These are phyloP conservation scores for Potentilla sterilis DNA, from an alignment of 306 rosid species.

Conservation along the genomic window DNA sequence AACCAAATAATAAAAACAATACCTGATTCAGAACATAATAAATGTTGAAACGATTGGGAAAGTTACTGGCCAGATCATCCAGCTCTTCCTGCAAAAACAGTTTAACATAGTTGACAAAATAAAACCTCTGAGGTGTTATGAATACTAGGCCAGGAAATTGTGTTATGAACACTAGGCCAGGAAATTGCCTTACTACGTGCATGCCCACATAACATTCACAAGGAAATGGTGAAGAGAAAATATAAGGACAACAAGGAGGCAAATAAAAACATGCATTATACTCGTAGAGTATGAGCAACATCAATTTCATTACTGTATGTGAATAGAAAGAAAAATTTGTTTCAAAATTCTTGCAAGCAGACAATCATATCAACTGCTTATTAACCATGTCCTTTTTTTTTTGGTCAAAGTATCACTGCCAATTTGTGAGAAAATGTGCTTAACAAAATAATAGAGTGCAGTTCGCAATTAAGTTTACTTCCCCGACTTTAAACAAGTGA, in stretches of 20 bases:
- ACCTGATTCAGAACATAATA: conserved; percentile 45
- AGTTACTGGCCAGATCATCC: conserved; percentile 27
- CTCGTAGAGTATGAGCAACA: not conserved
- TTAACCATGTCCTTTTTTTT: too few relatives aligned
- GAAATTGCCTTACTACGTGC: not conserved
- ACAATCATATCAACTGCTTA: not conserved
- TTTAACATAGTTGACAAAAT: not conserved
- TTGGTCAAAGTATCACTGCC: not conserved
- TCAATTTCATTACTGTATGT: not conserved
- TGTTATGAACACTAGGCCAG: too few relatives aligned
- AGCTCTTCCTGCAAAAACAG: conserved; percentile 40
- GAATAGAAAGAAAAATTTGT: not conserved
- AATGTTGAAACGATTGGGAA: conserved; percentile 32
- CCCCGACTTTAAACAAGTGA: not conserved
- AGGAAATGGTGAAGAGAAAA: not conserved
- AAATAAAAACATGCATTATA: not conserved
- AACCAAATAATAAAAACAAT: conserved; percentile 7
- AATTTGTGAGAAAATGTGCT: not conserved
- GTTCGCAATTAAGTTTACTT: not conserved
- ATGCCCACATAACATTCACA: not conserved
- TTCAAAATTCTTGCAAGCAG: not conserved
- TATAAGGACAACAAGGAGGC: too few relatives aligned
- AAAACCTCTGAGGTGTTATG: not conserved
- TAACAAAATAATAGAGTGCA: not conserved
- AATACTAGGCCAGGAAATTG: too few relatives aligned